Base-by-base conservation (phyloP, 164 flowering plant genomes). In the Berberis thunbergii region DNA sequence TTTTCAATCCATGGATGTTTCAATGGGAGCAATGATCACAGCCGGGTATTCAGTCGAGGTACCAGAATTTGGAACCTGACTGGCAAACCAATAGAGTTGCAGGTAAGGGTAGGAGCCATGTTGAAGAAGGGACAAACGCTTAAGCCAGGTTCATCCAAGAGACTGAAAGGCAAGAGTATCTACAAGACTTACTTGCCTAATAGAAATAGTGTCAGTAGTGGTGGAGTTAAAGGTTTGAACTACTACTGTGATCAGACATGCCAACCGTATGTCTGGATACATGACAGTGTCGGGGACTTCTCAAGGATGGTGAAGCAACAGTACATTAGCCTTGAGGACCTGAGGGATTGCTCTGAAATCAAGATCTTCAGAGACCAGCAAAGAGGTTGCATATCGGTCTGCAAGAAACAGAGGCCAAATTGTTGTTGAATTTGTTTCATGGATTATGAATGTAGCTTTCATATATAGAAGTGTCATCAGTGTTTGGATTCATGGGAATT, bases 271-370 rank as follows among this genome's bases (percentile, higher is more conserved):
- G 77, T 88, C 45, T 90, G 97, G 97, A 73, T 90, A 3, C 85
- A 86, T 60, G 97, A 90, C 41, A 70, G 75, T 13, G 79, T 83
- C 2, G 75, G 86, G 43, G 86, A 80, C 48, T 81, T 79, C 13
- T 59, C 79, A 1, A 79, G 92, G 63, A 79, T 82, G 86, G 95
- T 86, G 57, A 87, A 85, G 81, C 95, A 90, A 62, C 97, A 90
- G 66, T 90, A 84, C 41, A 66, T 90, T 4, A 84, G 97, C 59
- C 83, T 87, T 54, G 91, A 88, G 49, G 97, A 90, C 46, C 70
- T 88, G 74, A 82, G 88, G 61, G 86, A 88, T 50, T 86, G 55
- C 61, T 86, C 87, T 43, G 97, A 88, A 76, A 86, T 90, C 62
- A 83, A 76, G 63, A 75, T 90, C 54, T 80, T 73, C 44, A 81